Evolutionary conservation across 257 asterid species (phyloP), one percentile per base, ranked within the genome.

Genomic region (Solanum ossicruentum): DNA sequence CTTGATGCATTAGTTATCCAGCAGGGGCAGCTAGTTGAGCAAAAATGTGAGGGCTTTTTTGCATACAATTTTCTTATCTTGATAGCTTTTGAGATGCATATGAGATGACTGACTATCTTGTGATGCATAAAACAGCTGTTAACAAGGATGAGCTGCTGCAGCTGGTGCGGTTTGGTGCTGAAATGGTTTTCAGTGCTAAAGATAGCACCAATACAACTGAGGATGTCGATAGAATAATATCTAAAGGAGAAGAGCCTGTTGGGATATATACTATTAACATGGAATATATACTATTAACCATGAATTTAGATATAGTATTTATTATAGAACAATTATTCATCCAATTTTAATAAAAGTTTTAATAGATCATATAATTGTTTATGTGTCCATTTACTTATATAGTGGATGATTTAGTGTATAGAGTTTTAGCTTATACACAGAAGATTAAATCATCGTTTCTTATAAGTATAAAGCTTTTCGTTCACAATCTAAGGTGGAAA

Each of bases 111-210:
- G 61, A 78, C 65, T 78, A 28, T 78, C 65, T 26, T 52, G 49
- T 78, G 83, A 78, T 78, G 49, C 47, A 78, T 78, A 39, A 32
- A 88, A 88, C 90, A 97, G 99, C 99, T 90, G 99, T 95, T 49
- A 97, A 97, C 85, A 97, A 97, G 89, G 99, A 95, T 84, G 99
- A 97, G 88, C 93, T 97, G 85, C 94, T 97, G 83, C 99, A 97
- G 88, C 94, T 95, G 99, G 98, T 97, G 87, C 92, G 99, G 82
- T 97, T 95, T 90, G 99, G 99, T 87, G 99, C 98, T 85, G 99
- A 95, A 93, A 97, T 97, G 99, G 99, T 97, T 88, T 97, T 97
- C 93, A 95, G 98, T 85, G 95, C 98, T 88, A 97, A 97, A 90
- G 99, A 97, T 89, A 95, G 99, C 91, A 97, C 99, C 39, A 81